Evolutionary conservation across 192 early-diverging fungal genomes (phyloP).

Genomic region (Rhizoclosmatium sp.): DNA sequence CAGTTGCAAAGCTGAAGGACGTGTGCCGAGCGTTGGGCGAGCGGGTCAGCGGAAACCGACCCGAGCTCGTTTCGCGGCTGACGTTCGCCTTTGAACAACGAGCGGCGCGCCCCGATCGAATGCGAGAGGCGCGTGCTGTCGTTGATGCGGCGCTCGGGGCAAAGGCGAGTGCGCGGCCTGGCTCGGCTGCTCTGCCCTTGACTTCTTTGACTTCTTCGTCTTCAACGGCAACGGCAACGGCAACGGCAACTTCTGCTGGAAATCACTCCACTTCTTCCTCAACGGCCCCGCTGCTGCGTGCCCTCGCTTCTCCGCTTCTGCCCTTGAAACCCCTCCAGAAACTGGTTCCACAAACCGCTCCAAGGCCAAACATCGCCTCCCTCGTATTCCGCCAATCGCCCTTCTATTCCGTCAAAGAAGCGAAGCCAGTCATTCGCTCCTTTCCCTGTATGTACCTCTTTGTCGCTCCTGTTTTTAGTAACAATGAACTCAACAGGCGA

Average conservation of each 20-base stretch:
- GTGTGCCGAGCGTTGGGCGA: not conserved
- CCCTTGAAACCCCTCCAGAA: no score
- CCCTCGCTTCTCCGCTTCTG: no score
- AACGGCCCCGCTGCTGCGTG: no score
- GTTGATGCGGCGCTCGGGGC: not conserved
- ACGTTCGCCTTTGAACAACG: not conserved
- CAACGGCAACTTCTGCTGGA: not conserved
- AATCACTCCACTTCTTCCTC: no score
- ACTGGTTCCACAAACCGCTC: no score
- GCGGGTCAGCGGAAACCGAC: conserved; percentile 17
- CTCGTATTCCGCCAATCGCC: conserved; percentile 3
- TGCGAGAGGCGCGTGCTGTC: not conserved
- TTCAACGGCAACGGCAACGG: not conserved
- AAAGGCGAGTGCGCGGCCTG: not conserved
- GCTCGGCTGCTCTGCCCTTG: not conserved
- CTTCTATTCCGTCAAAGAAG: conserved; percentile 4
- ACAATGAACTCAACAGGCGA: conserved; percentile 12
- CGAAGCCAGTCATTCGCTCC: not conserved
- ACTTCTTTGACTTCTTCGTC: not conserved
- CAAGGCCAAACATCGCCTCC: not conserved
- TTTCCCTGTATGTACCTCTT: conserved; percentile 3
- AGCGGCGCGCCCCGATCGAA: not conserved
- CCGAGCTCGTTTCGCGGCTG: conserved; percentile 12
- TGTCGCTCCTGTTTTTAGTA: not conserved
- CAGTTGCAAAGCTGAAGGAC: conserved; percentile 14